Evolutionary conservation across 176 grass and related monocot species (phyloP).

Genomic region (Avena atlantica): DNA sequence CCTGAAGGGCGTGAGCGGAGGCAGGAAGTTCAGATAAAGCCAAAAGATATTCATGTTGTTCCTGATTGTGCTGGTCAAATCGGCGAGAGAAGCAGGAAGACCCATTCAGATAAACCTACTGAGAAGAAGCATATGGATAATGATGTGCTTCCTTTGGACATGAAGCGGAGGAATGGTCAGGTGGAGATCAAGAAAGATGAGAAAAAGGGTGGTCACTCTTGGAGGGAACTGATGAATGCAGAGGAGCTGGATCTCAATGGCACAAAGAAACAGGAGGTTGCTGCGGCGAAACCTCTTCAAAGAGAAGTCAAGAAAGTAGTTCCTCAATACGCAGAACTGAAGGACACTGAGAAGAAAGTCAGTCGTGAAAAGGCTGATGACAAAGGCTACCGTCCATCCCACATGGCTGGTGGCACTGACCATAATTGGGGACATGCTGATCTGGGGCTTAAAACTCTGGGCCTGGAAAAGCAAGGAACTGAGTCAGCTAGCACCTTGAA

Average conservation of each 20-base stretch:
- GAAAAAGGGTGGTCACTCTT: conserved; percentile 34
- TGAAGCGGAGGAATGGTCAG: conserved; percentile 46
- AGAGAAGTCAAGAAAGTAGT: conserved; percentile 34
- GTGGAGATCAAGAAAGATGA: conserved; percentile 47
- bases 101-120: conserved; percentile 45
- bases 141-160: conserved; percentile 37
- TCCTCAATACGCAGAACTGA: conserved; percentile 38
- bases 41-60: conserved; percentile 79
- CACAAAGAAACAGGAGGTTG: conserved; percentile 53
- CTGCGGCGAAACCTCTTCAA: conserved; percentile 44
- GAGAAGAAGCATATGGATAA: conserved; percentile 45
- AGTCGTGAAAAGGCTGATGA: conserved; percentile 32
- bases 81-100: conserved; percentile 53
- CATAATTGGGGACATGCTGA: conserved; percentile 51
- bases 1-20: conserved; percentile 39
- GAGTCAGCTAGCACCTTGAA: conserved; percentile 47
- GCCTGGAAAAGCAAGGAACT: conserved; percentile 48
- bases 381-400: conserved; percentile 39
- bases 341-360: conserved; percentile 1
- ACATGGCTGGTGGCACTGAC: conserved; percentile 43
- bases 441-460: conserved; percentile 52
- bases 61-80: conserved; percentile 47
- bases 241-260: conserved; percentile 52
- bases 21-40: conserved; percentile 56
- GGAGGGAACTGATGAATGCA: conserved; percentile 33